Conservation (phyloP, 2,329 filamentous ascomycete genomes). For the Colletotrichum brevisporum region DNA sequence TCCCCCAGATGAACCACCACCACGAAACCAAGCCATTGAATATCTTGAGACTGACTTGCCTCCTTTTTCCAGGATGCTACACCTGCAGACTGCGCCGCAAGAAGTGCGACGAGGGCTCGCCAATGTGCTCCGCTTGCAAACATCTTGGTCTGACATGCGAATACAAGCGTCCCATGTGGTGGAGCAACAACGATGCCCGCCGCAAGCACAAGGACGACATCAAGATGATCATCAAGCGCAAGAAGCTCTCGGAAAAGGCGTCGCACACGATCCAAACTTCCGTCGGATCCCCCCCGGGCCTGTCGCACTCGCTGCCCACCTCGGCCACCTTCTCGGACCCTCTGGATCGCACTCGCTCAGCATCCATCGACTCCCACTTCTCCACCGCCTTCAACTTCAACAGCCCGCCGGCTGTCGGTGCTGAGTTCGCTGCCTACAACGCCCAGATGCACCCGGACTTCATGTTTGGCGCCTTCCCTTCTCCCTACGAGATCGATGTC, state of each 20-base stretch:
- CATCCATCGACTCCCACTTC: slow-evolving; percentile 85
- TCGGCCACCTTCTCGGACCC: slow-evolving; percentile 85
- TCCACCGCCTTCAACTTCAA: slow-evolving; percentile 82
- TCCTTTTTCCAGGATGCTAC: slow-evolving; percentile 69
- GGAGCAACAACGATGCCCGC: slow-evolving; percentile 92
- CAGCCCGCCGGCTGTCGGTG: slow-evolving; percentile 66
- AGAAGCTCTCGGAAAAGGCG: slow-evolving; percentile 92
- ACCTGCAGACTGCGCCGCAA: slow-evolving; percentile 77
- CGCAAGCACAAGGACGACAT: slow-evolving; percentile 92
- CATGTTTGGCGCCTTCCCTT: slow-evolving; percentile 69
- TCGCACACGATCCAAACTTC: slow-evolving; percentile 69
- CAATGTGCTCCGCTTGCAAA: slow-evolving; percentile 76
- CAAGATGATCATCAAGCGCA: slow-evolving; percentile 97
- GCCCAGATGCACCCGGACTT: slow-evolving; percentile 74
- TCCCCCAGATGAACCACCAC: slow-evolving; percentile 42
- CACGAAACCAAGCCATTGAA: slow-evolving; percentile 37
- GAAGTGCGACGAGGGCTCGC: slow-evolving; percentile 77
- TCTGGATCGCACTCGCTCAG: slow-evolving; percentile 79
- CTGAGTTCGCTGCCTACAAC: slow-evolving; percentile 74
- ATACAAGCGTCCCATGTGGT: slow-evolving; percentile 98
- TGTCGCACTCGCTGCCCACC: slow-evolving; percentile 86
- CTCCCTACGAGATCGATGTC: slow-evolving; percentile 94
- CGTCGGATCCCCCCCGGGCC: slow-evolving; percentile 78
- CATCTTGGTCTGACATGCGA: slow-evolving; percentile 89
- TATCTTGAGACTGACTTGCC: slow-evolving; percentile 23